Conservation (phyloP, 805 yeast species). For the Aciculoconidium aculeatum region DNA sequence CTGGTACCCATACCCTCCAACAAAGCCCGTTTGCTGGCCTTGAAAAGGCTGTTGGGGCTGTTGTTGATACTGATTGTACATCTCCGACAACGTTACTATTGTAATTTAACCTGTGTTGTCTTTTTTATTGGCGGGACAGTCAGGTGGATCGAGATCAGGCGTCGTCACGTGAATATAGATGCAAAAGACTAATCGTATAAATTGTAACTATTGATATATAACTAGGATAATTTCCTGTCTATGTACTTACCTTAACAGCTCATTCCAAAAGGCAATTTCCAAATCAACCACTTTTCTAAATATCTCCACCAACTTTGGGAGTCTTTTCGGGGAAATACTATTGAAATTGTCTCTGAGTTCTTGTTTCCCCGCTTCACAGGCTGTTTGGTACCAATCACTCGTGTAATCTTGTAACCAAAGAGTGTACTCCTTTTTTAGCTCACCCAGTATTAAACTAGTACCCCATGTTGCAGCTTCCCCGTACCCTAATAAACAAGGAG, state of each 20-base stretch:
- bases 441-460: too few relatives aligned
- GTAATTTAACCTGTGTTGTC: neutral
- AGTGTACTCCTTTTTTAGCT: slow-evolving; percentile 20
- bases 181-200: neutral
- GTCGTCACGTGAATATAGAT: too few relatives aligned
- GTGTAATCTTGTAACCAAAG: slow-evolving; percentile 62
- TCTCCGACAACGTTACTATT: too few relatives aligned
- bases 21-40: slow-evolving; percentile 24
- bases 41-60: slow-evolving; percentile 21
- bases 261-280: slow-evolving; percentile 70
- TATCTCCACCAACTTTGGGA: slow-evolving; percentile 49
- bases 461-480: slow-evolving; percentile 47
- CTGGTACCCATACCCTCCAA: slow-evolving; percentile 12
- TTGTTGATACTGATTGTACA: slow-evolving; percentile 39
- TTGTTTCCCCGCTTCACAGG: slow-evolving; percentile 37
- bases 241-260: too few relatives aligned
- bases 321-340: slow-evolving; percentile 36
- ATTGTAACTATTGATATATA: neutral
- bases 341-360: slow-evolving; percentile 22
- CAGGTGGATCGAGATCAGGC: neutral
- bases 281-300: slow-evolving; percentile 54
- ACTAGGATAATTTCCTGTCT: neutral
- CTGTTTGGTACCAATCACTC: slow-evolving; percentile 47
- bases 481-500: slow-evolving; percentile 76
- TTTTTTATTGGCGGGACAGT: neutral